phyloP scores from a whole-genome alignment of 257 asterid species.

The Nicotiana obtusifolia region DNA sequence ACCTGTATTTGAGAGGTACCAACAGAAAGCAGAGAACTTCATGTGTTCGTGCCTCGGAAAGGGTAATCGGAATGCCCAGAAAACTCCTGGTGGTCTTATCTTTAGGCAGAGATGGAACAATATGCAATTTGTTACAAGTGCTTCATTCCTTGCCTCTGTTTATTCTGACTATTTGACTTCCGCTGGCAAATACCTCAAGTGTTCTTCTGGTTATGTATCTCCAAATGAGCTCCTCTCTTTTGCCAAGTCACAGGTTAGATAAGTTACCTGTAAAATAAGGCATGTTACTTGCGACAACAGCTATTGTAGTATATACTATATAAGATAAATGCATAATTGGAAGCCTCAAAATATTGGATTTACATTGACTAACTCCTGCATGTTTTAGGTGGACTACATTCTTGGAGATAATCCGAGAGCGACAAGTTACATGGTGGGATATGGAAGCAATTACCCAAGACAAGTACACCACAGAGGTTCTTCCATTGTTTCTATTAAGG shows the following conservation, averaged over 20 bases:
- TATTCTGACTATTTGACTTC: conserved; percentile 86
- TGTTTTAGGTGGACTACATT: conserved; percentile 77
- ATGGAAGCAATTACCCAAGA: conserved; percentile 76
- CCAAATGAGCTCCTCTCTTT: conserved; percentile 71
- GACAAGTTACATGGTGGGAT: conserved; percentile 98
- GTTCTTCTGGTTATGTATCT: conserved; percentile 49
- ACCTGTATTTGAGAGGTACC: conserved; percentile 49
- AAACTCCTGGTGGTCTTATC: conserved; percentile 87
- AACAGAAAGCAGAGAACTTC: conserved; percentile 79
- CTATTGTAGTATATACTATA: too few relatives aligned
- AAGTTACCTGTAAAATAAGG: too few relatives aligned
- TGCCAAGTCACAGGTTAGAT: conserved; percentile 65
- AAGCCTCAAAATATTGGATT: background rate
- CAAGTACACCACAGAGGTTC: conserved; percentile 98
- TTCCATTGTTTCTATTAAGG: conserved; percentile 81
- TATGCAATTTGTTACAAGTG: conserved; percentile 92
- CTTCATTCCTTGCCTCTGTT: conserved; percentile 76
- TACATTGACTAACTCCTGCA: background rate
- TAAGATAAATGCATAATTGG: too few relatives aligned
- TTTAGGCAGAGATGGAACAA: conserved; percentile 96
- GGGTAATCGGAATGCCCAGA: conserved; percentile 67
- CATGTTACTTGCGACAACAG: too few relatives aligned
- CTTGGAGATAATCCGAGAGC: conserved; percentile 98
- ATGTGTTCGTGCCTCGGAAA: conserved; percentile 94
- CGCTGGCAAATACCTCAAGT: conserved; percentile 63